Evolutionary conservation across 305 asterid species (phyloP).

Genomic region (Solanum hybrid): DNA sequence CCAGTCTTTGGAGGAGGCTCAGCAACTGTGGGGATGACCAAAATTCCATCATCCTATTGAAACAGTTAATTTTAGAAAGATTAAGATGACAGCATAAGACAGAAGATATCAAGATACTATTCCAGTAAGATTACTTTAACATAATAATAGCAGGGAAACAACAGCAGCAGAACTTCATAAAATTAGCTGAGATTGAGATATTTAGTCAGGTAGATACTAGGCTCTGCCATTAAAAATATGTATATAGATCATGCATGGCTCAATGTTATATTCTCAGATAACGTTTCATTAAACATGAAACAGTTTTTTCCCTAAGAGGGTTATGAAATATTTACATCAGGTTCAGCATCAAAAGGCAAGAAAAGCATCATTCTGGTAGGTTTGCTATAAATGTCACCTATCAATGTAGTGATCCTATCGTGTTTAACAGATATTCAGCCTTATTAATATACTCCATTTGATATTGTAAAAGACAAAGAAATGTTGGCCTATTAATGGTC

Average conservation of each 20-base stretch:
- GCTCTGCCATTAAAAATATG: background rate
- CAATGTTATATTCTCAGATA: background rate
- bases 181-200: background rate
- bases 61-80: conserved; percentile 13
- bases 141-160: background rate
- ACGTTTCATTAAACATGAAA: background rate
- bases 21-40: conserved; percentile 65
- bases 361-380: background rate
- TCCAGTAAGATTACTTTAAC: background rate
- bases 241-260: background rate
- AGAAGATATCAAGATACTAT: background rate
- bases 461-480: background rate
- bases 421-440: background rate
- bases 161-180: background rate
- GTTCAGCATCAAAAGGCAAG: background rate
- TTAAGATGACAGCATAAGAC: background rate
- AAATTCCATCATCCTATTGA: conserved; percentile 86
- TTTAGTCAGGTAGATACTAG: background rate
- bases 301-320: background rate
- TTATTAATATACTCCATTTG: background rate
- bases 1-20: conserved; percentile 83
- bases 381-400: background rate
- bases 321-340: background rate
- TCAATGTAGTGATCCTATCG: background rate
- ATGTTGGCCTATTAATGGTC: background rate